Evolutionary conservation across 2,329 filamentous ascomycete genomes (phyloP), one percentile per base, ranked within the genome.

Genomic region (Alternaria hordeiaustralica): DNA sequence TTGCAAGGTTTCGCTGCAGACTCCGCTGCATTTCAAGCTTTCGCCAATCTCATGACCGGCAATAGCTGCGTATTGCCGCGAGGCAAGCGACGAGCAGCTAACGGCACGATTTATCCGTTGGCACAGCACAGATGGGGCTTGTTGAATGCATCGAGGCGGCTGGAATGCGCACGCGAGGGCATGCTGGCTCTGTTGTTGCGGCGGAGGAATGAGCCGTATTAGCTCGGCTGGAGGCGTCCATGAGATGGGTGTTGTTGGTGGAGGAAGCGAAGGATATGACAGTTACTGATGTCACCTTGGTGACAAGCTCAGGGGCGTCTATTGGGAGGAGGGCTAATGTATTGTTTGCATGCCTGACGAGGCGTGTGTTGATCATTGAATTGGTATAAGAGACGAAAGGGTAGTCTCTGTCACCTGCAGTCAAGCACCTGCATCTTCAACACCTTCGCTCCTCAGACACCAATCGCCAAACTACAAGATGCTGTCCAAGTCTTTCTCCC

Each of bases 21-120:
- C 15, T 43, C 21, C 41, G n/a, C 13, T 12, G 26, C 33, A n/a
- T 50, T 28, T 43, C 26, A 26, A 20, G 44, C 21, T 20, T 26
- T 64, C 58, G 58, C 61, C 49, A 64, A 62, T 67, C 61, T 55
- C 51, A 45, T 44, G 15, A 51, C 41, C 41, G 30, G 28, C 36
- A 36, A 12, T 25, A 41, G 49, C 33, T 53, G 20, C 28, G 25
- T 28, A 58, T 50, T 47, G 49, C 46, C 30, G 43, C 41, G 36
- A 44, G 21, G 8, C 6, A 20, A 8, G 21, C 28, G 41, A 33
- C 6, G 15, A 50, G 30, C 33, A 46, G 25, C 18, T 41, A 55
- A 30, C 61, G 64, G 64, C 51, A 62, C 45, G 28, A 23, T 61
- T 60, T 49, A 64, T 36, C 63, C 63, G 23, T 41, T 53, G 30